Conservation (phyloP, 2,329 filamentous ascomycete genomes). For the Clonostachys chloroleuca region DNA sequence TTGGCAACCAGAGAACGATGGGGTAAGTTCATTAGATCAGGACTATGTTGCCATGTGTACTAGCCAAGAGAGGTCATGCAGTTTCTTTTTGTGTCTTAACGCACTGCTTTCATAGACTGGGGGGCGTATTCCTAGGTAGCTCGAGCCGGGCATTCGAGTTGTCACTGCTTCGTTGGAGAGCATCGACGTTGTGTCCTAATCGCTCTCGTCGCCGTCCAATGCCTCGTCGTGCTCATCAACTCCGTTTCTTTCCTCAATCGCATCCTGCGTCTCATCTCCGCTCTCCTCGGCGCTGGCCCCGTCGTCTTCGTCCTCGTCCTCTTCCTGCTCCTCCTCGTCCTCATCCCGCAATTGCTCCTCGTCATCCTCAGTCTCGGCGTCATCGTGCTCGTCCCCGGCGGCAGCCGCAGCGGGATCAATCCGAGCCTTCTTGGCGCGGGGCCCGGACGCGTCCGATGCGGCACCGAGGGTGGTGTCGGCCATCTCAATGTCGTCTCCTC, state of each 20-base stretch:
- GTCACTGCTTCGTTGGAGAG: too few relatives aligned
- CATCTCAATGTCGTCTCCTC: conserved; percentile 29
- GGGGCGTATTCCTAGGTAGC: too few relatives aligned
- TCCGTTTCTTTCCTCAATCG: conserved; percentile 42
- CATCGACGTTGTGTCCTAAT: conserved; percentile 21
- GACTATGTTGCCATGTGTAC: too few relatives aligned
- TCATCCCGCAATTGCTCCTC: conserved; percentile 41
- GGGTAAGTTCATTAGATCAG: too few relatives aligned
- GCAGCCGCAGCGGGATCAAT: conserved; percentile 33
- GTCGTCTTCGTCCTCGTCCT: conserved; percentile 36
- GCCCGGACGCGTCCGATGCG: conserved; percentile 25
- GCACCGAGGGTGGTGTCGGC: conserved; percentile 21
- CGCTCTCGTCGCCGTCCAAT: conserved; percentile 57
- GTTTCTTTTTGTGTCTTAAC: too few relatives aligned
- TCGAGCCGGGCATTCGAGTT: too few relatives aligned
- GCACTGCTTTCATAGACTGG: too few relatives aligned
- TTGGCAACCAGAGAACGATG: too few relatives aligned
- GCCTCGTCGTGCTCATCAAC: conserved; percentile 50
- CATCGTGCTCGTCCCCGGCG: conserved; percentile 22
- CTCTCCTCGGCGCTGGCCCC: conserved; percentile 45
- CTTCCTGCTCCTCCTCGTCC: conserved; percentile 38
- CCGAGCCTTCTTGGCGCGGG: conserved; percentile 37
- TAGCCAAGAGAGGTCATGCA: too few relatives aligned
- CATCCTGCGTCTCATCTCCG: conserved; percentile 49
- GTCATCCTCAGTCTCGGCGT: conserved; percentile 29